Conservation (phyloP, 768 basidiomycete genomes). For the Rhodosporidiobolus odoratus region DNA sequence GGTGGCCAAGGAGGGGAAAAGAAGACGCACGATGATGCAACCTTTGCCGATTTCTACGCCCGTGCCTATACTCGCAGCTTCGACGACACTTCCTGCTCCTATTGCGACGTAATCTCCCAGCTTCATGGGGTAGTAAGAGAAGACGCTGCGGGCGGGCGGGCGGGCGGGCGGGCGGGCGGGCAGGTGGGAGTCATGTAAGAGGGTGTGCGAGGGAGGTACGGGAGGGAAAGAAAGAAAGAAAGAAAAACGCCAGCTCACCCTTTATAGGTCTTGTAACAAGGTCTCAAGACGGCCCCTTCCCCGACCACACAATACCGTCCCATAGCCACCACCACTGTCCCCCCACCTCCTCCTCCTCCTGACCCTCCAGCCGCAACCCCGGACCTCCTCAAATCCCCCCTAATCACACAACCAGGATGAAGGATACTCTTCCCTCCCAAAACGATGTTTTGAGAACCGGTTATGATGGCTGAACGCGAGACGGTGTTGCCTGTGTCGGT, state of each 20-base stretch:
- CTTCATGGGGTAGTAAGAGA: constrained; percentile 91
- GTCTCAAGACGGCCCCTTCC: constrained; percentile 73
- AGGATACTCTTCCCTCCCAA: constrained; percentile 96
- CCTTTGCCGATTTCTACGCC: constrained; percentile 92
- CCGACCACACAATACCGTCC: constrained; percentile 89
- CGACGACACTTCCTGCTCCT: constrained; percentile 78
- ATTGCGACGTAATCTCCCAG: constrained; percentile 93
- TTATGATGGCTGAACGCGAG: constrained; percentile 80
- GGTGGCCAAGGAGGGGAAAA: background rate
- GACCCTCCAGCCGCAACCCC: constrained; percentile 57
- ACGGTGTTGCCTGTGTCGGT: constrained; percentile 90
- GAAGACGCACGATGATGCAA: constrained; percentile 73
- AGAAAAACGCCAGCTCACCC: constrained; percentile 43
- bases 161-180: background rate
- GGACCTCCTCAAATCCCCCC: constrained; percentile 84
- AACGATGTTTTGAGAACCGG: constrained; percentile 92
- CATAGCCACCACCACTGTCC: constrained; percentile 76
- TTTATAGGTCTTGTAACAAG: constrained; percentile 50
- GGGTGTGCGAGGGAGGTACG: too few relatives aligned
- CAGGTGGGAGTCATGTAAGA: too few relatives aligned
- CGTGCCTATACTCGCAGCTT: constrained; percentile 90
- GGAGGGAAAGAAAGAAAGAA: background rate
- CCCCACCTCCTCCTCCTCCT: constrained; percentile 46
- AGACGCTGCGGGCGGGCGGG: constrained; percentile 34
- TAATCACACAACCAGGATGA: constrained; percentile 77